A percentile compares a stretch with the other conserved stretches of the same genome.
Evolutionary conservation across 495 filamentous ascomycete species (phyloP).

Genomic region (Talaromyces wortmannii): DNA sequence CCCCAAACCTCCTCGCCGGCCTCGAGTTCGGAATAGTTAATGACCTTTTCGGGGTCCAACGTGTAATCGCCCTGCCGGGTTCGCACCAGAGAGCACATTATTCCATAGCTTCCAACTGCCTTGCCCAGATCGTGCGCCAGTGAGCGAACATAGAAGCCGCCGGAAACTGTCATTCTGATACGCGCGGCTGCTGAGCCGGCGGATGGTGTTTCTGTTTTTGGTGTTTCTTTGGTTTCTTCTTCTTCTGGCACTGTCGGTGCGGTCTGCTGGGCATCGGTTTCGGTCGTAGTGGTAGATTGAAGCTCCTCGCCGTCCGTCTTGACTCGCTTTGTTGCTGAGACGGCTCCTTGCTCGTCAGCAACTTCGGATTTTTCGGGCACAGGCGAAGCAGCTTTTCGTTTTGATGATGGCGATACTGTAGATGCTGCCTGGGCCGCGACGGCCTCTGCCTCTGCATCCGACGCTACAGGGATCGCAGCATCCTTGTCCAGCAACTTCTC

Average conservation of each 20-base stretch:
- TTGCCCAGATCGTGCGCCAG: conserved; percentile 87
- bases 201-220: conserved; percentile 11
- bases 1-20: conserved; percentile 79
- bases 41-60: conserved; percentile 55
- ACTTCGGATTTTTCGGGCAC: background rate
- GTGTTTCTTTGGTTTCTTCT: conserved; percentile 5
- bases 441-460: conserved; percentile 12
- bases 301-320: background rate
- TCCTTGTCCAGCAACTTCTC: conserved; percentile 56
- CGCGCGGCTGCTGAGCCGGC: conserved; percentile 47
- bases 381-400: conserved; percentile 8
- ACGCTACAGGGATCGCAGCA: conserved; percentile 13
- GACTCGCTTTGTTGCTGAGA: background rate
- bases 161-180: conserved; percentile 87
- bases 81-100: conserved; percentile 82
- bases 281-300: background rate
- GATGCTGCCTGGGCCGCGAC: background rate
- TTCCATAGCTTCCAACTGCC: conserved; percentile 69
- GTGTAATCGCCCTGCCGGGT: conserved; percentile 75
- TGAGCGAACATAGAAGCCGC: conserved; percentile 94
- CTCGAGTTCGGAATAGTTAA: conserved; percentile 76
- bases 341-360: background rate
- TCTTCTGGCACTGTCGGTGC: background rate
- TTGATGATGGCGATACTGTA: background rate
- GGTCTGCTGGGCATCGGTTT: conserved; percentile 3